phyloP scores from a whole-genome alignment of 768 basidiomycete genomes.

The Symmetrospora coprosmae region DNA sequence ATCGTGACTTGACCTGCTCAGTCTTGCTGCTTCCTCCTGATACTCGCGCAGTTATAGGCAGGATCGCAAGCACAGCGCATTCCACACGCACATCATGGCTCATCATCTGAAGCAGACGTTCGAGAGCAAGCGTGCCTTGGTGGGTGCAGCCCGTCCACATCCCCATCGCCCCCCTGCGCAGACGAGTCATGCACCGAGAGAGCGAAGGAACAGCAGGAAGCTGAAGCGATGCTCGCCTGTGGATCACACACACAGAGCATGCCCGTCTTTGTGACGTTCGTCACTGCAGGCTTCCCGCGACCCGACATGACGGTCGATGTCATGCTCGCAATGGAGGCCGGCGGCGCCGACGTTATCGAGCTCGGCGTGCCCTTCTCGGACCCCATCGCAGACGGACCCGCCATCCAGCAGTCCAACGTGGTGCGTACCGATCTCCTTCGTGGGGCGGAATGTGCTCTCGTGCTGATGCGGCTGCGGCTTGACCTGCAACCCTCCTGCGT shows the following conservation, averaged over 20 bases:
- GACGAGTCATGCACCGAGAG: background rate
- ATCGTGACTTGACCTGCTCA: too few species aligned
- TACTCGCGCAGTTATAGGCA: too few species aligned
- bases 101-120: constrained; percentile 10
- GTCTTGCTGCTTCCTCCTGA: too few species aligned
- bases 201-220: background rate
- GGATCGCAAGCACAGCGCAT: too few species aligned
- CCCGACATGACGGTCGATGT: constrained; percentile 66
- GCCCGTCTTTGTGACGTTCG: constrained; percentile 48
- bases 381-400: constrained; percentile 87
- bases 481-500: background rate
- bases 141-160: background rate
- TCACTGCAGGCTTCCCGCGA: constrained; percentile 85
- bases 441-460: background rate
- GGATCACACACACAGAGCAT: constrained; percentile 7
- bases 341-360: constrained; percentile 88
- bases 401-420: constrained; percentile 85
- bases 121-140: constrained; percentile 13
- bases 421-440: constrained; percentile 40
- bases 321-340: constrained; percentile 79
- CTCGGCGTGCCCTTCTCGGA: constrained; percentile 91
- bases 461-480: background rate
- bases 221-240: background rate
- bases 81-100: constrained; percentile 9
- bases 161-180: background rate